A percentile compares a stretch with the other conserved stretches of the same genome.
Evolutionary conservation across 257 asterid genomes (phyloP).

Genomic region (Scutellaria barbata): DNA sequence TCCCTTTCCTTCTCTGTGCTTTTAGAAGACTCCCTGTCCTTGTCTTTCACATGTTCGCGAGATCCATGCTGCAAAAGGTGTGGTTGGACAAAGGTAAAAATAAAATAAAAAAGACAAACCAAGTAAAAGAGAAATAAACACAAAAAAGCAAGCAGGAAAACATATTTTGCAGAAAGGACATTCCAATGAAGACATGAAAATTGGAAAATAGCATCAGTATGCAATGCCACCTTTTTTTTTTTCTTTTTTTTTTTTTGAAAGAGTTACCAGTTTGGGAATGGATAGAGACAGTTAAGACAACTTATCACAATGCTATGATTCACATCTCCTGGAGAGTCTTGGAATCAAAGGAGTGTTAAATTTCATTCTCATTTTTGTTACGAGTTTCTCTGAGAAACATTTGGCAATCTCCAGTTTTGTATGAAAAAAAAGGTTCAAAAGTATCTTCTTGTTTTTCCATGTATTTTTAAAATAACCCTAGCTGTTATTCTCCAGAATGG

Average conservation of each 20-base stretch:
- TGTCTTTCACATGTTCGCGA: slow-evolving; percentile 54
- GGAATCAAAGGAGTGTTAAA: background rate
- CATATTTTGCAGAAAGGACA: background rate
- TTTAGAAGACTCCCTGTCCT: slow-evolving; percentile 50
- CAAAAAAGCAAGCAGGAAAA: background rate
- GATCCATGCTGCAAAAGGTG: slow-evolving; percentile 51
- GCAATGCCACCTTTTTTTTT: background rate
- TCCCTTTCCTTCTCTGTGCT: slow-evolving; percentile 62
- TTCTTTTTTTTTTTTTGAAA: background rate
- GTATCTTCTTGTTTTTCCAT: background rate
- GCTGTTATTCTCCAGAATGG: background rate
- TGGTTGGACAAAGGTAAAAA: slow-evolving; percentile 6
- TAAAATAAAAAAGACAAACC: slow-evolving; percentile 18
- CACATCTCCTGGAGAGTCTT: background rate
- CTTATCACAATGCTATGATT: slow-evolving; percentile 13
- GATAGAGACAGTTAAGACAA: background rate
- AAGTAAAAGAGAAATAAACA: background rate
- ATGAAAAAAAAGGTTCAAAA: background rate
- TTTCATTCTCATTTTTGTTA: background rate
- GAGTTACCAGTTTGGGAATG: background rate
- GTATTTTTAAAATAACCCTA: background rate
- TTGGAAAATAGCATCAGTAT: background rate
- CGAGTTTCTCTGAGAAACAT: too few species aligned
- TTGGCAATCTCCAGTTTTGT: background rate
- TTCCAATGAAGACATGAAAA: slow-evolving; percentile 11